Conservation (phyloP, 2,329 filamentous ascomycete genomes). For the Gaeumannomyces sp. region DNA sequence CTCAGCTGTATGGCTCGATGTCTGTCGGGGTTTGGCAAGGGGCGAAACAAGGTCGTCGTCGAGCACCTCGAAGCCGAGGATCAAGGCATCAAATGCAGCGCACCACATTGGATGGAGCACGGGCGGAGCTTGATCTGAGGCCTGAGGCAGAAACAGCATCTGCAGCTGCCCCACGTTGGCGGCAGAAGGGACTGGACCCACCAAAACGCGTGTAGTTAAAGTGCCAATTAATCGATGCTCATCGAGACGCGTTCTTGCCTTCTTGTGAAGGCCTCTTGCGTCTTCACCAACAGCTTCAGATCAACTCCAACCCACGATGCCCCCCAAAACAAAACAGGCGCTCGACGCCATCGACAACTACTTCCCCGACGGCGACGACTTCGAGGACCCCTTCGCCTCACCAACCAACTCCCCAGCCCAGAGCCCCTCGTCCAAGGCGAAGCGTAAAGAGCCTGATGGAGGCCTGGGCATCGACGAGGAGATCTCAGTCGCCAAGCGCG, state of each 20-base stretch:
- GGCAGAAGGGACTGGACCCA: not conserved
- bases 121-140: not conserved
- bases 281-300: not conserved
- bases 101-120: too few species aligned
- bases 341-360: constrained; percentile 69
- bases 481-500: constrained; percentile 72
- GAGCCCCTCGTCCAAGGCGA: constrained; percentile 35
- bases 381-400: constrained; percentile 43
- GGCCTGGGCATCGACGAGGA: constrained; percentile 79
- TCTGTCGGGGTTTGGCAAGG: constrained; percentile 9
- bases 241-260: not conserved
- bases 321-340: constrained; percentile 8
- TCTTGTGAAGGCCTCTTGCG: not conserved
- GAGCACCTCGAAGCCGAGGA: not conserved
- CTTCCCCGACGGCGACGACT: constrained; percentile 48
- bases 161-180: not conserved
- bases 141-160: not conserved
- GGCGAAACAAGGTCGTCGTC: not conserved
- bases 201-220: not conserved
- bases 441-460: constrained; percentile 39
- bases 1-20: not conserved
- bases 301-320: not conserved
- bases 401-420: constrained; percentile 29
- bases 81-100: not conserved
- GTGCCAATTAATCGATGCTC: not conserved